phyloP scores from a whole-genome alignment of 2,329 filamentous ascomycete genomes.

The Stemphylium beticola region DNA sequence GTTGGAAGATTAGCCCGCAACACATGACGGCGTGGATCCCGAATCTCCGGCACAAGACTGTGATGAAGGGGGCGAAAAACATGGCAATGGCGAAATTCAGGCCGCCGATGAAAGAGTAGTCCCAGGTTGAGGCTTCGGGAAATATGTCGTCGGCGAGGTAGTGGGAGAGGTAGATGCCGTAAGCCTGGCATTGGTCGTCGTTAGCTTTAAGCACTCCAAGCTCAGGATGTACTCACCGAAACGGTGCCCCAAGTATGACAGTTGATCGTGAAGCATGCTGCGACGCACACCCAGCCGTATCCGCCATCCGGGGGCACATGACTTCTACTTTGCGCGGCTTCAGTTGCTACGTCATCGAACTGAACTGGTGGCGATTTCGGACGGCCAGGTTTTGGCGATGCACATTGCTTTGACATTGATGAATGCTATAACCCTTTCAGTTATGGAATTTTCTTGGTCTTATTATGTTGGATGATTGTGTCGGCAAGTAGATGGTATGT shows the following conservation, averaged over 20 bases:
- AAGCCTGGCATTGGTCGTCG: conserved; percentile 24
- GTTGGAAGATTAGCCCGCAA: conserved; percentile 43
- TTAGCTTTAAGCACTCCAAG: no score
- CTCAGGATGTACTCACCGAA: conserved; percentile 11
- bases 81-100: conserved; percentile 47
- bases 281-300: conserved; percentile 26
- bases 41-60: conserved; percentile 30
- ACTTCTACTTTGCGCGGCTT: background rate
- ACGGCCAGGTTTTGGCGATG: no score
- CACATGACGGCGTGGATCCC: conserved; percentile 40
- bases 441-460: no score
- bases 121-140: conserved; percentile 40
- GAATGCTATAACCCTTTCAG: no score
- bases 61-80: conserved; percentile 45
- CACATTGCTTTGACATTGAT: no score
- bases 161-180: conserved; percentile 53
- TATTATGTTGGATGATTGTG: no score
- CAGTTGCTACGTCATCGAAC: background rate
- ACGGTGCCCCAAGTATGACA: conserved; percentile 26
- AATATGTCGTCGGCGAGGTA: conserved; percentile 49
- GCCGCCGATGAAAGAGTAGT: conserved; percentile 52
- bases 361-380: background rate
- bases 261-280: conserved; percentile 15
- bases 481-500: no score
- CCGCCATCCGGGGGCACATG: conserved; percentile 19